Percentiles rank a stretch among this genome's conserved stretches.
These are phyloP conservation scores for Corymbia citriodora DNA, from an alignment of 441 rosid genomes.

Conservation along the genomic window DNA sequence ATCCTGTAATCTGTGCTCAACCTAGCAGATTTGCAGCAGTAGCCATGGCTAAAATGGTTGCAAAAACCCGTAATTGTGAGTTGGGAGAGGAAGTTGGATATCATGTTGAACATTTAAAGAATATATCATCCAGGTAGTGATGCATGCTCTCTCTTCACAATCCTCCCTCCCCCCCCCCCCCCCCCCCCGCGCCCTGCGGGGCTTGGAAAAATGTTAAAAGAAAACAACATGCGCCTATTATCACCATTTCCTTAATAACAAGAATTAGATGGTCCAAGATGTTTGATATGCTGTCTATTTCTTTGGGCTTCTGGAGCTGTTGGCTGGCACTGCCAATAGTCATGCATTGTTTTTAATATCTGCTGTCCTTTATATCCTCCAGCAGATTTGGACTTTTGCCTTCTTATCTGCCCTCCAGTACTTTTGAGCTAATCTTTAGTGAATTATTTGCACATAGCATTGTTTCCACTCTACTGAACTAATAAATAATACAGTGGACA, in stretches of 20 bases:
- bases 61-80: conserved; percentile 70
- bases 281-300: neutral
- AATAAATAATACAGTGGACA: neutral
- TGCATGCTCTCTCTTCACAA: neutral
- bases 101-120: conserved; percentile 83
- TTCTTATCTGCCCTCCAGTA: neutral
- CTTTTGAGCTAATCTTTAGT: neutral
- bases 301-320: neutral
- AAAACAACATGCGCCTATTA: neutral
- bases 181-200: neutral
- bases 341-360: neutral
- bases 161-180: neutral
- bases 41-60: conserved; percentile 93
- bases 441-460: neutral
- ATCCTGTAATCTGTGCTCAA: conserved; percentile 78
- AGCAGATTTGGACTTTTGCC: neutral
- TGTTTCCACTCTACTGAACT: neutral
- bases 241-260: neutral
- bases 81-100: conserved; percentile 88
- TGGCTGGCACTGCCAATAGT: neutral
- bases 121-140: conserved; percentile 47
- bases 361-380: neutral
- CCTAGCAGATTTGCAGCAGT: conserved; percentile 96
- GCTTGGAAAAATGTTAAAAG: neutral
- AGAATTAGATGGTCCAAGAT: neutral